Conservation (phyloP, 139 green algal species). For the Tetradesmus lagerheimii region DNA sequence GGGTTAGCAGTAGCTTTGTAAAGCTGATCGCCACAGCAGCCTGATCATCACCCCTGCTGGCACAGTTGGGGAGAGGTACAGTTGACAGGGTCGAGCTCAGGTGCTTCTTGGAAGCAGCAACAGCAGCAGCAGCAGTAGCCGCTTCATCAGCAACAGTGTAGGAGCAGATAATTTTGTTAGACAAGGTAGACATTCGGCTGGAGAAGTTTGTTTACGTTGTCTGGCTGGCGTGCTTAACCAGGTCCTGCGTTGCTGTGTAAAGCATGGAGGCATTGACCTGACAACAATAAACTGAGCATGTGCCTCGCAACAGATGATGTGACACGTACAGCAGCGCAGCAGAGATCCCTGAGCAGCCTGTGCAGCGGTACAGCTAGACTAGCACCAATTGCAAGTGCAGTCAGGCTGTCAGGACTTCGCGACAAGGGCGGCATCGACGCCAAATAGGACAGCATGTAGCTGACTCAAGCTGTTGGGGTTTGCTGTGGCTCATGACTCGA, state of each 20-base stretch:
- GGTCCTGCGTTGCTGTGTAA: too few relatives aligned
- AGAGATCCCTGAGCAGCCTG: background rate
- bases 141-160: background rate
- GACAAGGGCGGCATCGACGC: slow-evolving; percentile 98
- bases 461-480: too few relatives aligned
- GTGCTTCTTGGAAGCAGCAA: background rate
- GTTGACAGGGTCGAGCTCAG: too few relatives aligned
- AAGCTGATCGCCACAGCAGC: background rate
- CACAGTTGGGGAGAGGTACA: too few relatives aligned
- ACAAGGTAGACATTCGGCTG: too few relatives aligned
- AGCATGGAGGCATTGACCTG: background rate
- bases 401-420: slow-evolving; percentile 31
- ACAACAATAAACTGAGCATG: background rate
- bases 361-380: background rate
- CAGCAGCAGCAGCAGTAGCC: background rate
- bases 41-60: too few relatives aligned
- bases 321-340: background rate
- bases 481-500: too few relatives aligned
- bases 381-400: background rate
- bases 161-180: too few relatives aligned
- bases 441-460: slow-evolving; percentile 97
- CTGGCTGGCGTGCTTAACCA: too few relatives aligned
- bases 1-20: background rate
- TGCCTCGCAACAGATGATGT: too few relatives aligned
- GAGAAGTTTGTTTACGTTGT: too few relatives aligned